These are phyloP conservation scores for Candida morakotiae DNA, from an alignment of 805 yeast species.

Conservation along the genomic window DNA sequence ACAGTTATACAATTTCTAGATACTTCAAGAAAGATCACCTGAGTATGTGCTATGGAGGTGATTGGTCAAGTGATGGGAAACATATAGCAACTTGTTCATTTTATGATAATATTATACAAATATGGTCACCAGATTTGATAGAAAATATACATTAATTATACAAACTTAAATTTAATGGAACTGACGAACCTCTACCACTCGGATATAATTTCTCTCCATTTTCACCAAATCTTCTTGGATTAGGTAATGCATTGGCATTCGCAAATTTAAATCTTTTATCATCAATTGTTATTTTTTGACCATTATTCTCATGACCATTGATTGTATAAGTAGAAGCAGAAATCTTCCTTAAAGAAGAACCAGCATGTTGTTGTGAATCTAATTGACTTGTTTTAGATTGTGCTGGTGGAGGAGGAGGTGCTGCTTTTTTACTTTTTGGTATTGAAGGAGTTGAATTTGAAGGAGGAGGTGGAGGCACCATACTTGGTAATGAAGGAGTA, in stretches of 20 bases:
- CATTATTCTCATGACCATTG: slow-evolving; percentile 21
- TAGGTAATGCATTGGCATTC: slow-evolving; percentile 69
- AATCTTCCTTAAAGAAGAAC: slow-evolving; percentile 52
- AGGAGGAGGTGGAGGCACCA: slow-evolving; percentile 25
- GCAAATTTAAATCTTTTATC: slow-evolving; percentile 67
- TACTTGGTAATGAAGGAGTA: slow-evolving; percentile 26
- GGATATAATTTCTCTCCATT: slow-evolving; percentile 71
- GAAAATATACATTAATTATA: slow-evolving; percentile 10
- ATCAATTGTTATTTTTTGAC: slow-evolving; percentile 50
- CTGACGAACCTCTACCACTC: slow-evolving; percentile 91
- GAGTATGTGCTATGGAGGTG: slow-evolving; percentile 96
- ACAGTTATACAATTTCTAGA: slow-evolving; percentile 26
- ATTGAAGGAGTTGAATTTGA: slow-evolving; percentile 16
- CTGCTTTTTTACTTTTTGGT: slow-evolving; percentile 8
- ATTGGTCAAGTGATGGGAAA: slow-evolving; percentile 57
- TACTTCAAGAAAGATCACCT: slow-evolving; percentile 68
- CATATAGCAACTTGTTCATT: slow-evolving; percentile 81
- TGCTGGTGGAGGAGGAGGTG: slow-evolving; percentile 16
- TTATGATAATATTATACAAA: slow-evolving; percentile 78
- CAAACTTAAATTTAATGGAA: slow-evolving; percentile 64
- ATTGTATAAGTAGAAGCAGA: slow-evolving; percentile 67
- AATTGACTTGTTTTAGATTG: slow-evolving; percentile 24
- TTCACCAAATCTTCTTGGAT: slow-evolving; percentile 70
- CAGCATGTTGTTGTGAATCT: slow-evolving; percentile 43
- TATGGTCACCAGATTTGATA: slow-evolving; percentile 46